phyloP scores from a whole-genome alignment of 176 grass and related monocot species.

The Carex cristatella region DNA sequence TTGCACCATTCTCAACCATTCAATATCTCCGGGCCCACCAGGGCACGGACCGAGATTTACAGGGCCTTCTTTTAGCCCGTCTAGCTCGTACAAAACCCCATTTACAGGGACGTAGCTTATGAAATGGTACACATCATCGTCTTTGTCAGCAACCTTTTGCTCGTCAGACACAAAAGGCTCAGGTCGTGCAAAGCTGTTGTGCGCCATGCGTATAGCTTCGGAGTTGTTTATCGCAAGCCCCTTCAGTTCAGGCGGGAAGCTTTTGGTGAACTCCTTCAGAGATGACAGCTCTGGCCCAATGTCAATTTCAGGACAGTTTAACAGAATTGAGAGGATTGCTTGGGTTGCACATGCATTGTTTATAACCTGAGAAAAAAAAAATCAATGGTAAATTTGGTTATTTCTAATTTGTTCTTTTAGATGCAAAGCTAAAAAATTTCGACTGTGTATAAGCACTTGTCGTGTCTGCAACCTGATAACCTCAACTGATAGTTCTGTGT shows the following conservation, averaged over 20 bases:
- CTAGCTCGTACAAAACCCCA: conserved; percentile 75
- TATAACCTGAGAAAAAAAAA: conserved; percentile 58
- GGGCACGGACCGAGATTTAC: conserved; percentile 65
- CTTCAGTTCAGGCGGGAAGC: conserved; percentile 83
- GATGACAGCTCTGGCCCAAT: conserved; percentile 63
- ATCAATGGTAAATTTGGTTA: neutral
- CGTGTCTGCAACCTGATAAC: neutral
- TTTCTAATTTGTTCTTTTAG: neutral
- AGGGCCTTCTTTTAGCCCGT: conserved; percentile 91
- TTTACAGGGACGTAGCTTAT: conserved; percentile 90
- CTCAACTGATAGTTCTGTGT: neutral
- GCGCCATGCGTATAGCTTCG: conserved; percentile 61
- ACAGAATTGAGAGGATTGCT: conserved; percentile 86
- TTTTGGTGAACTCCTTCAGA: conserved; percentile 87
- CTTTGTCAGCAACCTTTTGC: conserved; percentile 55
- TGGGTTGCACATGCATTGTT: conserved; percentile 92
- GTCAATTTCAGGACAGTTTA: conserved; percentile 68
- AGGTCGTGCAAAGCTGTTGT: conserved; percentile 73
- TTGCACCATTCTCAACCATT: conserved; percentile 66
- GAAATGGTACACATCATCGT: conserved; percentile 95
- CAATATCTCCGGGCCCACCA: conserved; percentile 50
- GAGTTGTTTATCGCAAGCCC: conserved; percentile 85
- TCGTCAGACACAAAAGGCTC: conserved; percentile 85
- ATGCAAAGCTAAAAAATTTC: neutral
- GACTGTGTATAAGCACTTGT: neutral